Conservation (phyloP, 352 stramenopile genomes). For the Pythium oligandrum region DNA sequence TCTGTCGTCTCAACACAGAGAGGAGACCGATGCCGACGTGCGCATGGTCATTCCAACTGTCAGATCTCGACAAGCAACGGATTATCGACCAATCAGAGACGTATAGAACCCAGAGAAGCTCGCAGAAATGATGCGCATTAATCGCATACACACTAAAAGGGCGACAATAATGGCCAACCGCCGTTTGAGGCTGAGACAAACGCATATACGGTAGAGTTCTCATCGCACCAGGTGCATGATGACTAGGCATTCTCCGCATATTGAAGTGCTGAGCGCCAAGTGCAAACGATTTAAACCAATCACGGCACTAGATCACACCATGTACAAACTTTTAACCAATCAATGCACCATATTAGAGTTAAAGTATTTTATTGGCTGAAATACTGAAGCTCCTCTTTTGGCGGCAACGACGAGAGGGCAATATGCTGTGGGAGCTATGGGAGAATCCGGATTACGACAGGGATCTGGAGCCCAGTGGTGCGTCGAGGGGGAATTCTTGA, state of each 20-base stretch:
- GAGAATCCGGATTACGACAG: constrained; percentile 10
- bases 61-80: neutral
- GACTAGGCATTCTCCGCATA: no score
- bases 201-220: no score
- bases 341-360: no score
- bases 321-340: neutral
- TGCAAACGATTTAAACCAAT: neutral
- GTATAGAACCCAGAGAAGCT: no score
- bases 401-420: neutral
- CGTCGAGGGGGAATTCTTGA: neutral
- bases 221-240: no score
- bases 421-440: constrained; percentile 5
- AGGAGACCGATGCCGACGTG: neutral
- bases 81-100: no score
- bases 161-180: no score
- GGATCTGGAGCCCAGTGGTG: constrained; percentile 16
- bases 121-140: neutral
- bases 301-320: neutral
- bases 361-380: neutral
- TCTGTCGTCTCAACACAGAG: neutral
- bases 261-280: neutral
- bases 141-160: neutral
- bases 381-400: neutral
- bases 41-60: neutral
- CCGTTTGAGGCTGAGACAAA: no score